Base-by-base conservation (phyloP, 306 rosid genomes). In the Macrotyloma uniflorum region DNA sequence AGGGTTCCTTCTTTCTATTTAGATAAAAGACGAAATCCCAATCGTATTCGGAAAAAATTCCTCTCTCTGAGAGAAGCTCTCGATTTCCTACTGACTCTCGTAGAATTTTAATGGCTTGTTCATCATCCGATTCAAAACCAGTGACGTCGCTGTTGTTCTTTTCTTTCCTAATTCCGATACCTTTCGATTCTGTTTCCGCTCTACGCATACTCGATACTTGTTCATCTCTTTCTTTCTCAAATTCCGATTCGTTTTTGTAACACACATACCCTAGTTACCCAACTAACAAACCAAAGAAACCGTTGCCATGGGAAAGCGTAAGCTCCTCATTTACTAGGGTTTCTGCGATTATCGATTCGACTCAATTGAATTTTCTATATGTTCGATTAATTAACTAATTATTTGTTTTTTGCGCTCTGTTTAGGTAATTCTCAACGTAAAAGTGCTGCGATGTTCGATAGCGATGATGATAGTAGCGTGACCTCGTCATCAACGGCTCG, bases 381-480 rank as follows among this genome's bases (percentile, higher is more conserved):
- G 0, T 19, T 67, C 32, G 22, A 18, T 28, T 72, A 0, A 8
- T 70, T 36, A 12, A 36, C 58, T 53, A 10, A 66, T 71, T 23
- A 5, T 26, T 28, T 76, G 19, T 35, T 14, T 74, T 30, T 47
- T 50, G 2, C 61, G 53, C 26, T 23, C 4, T 35, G 19, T 69
- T 62, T 71, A 95, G 98, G 93, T 65, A 93, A 86, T 85, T 82
- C 92, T 77, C 97, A 90, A 79, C 96, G 90, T 36, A 95, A 90
- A 80, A 86, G 79, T 77, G 90, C 93, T 42, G 88, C 85, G 20
- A 76, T 86, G 82, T 57, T 89, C 55, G 97, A 91, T 55, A 87
- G 85, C 70, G 97, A 94, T 63, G 97, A 95, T 28, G 98, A 95
- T 78, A 90, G 93, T 78, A 92, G 98, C 81, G 93, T 80, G 79